Base-by-base conservation (phyloP, 352 stramenopile genomes). In the Aphanomyces euteiches region DNA sequence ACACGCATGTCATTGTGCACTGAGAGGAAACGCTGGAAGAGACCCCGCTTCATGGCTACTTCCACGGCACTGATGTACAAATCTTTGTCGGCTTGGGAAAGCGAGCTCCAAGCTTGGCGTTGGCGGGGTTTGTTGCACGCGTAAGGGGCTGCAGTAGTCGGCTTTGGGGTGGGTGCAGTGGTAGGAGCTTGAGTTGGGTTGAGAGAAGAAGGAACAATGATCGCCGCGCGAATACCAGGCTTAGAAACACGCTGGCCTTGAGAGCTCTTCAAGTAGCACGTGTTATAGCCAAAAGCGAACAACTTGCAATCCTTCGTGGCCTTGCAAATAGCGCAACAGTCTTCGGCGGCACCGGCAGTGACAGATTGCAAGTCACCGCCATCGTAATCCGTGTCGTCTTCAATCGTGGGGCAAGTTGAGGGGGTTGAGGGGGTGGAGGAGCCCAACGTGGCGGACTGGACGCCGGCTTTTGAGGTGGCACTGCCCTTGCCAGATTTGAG, bases 11-110 rank as follows among this genome's bases (percentile, higher is more conserved):
- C 93, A 54, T 84, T 80, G 72, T 96, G 88, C 17, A 87, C 88
- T 73, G 94, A 84, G 0, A 94, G 79, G 48, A 96, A 96, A 69
- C 89, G 90, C 73, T 93, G 87, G 69, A 95, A 95, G 57, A 88
- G 79, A 8, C 87, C 87, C 56, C 89, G 75, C 58, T 96, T 84
- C 88, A 95, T 96, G 5, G 83, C 70, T 15, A 68, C 79, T 38
- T 84, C 81, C 47, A 96, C 77, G 15, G 88, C 88, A 7, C 80
- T 82, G 45, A 94, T 67, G 73, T 95, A 96, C 34, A 92, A 12
- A 0, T 85, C 74, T 66, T 92, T 50, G 17, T 50, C 43, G 43
- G 43, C 43, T 12, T 12, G 10, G 10, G 43, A 50, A n/a, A 50
- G 43, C 43, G 43, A n/a, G 43, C 43, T 50, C 43, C 43, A 50